Percentiles rank a stretch among this genome's conserved stretches.
These are phyloP conservation scores for Sophora flavescens DNA, from an alignment of 306 rosid species.

Conservation along the genomic window DNA sequence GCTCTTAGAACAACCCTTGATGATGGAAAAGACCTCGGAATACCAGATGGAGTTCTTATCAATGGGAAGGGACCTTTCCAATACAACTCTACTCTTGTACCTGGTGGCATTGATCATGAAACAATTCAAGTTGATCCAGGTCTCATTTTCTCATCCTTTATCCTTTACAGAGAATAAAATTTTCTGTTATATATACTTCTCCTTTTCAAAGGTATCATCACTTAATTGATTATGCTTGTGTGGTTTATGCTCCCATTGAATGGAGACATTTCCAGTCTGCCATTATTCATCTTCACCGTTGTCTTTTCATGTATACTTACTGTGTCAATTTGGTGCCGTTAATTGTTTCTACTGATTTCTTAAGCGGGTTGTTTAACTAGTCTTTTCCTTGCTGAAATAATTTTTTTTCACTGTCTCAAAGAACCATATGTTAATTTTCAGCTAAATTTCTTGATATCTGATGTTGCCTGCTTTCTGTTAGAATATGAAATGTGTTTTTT, in stretches of 20 bases:
- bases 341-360: not conserved
- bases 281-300: not conserved
- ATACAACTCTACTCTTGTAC: slow-evolving; percentile 81
- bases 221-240: not conserved
- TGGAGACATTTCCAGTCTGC: not conserved
- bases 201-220: not conserved
- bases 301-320: slow-evolving; percentile 11
- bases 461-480: not conserved
- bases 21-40: slow-evolving; percentile 76
- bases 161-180: not conserved
- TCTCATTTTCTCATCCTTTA: slow-evolving; percentile 29
- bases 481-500: not conserved
- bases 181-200: not conserved
- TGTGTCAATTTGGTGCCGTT: not conserved
- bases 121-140: slow-evolving; percentile 79
- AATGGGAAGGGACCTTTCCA: slow-evolving; percentile 95
- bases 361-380: not conserved
- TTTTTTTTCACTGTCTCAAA: slow-evolving; percentile 5
- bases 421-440: not conserved
- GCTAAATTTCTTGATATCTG: slow-evolving; percentile 1
- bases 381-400: slow-evolving; percentile 10
- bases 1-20: slow-evolving; percentile 67
- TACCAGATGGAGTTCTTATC: slow-evolving; percentile 94
- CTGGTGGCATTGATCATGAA: slow-evolving; percentile 64
- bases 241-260: not conserved